These are phyloP conservation scores for Petunia hybrid DNA, from an alignment of 305 asterid genomes.

Conservation along the genomic window DNA sequence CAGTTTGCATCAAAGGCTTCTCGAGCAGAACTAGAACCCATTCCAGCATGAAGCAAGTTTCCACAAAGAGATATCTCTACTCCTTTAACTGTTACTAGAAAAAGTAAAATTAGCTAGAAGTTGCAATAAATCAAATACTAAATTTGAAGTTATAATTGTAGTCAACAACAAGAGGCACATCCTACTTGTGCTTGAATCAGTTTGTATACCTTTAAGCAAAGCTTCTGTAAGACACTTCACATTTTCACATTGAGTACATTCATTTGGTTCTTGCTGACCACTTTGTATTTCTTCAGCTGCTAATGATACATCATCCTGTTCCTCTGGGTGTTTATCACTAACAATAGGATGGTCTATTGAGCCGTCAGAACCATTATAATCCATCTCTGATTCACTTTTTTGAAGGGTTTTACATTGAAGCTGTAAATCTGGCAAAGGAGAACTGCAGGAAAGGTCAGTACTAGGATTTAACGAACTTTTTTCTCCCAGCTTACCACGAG, in stretches of 20 bases:
- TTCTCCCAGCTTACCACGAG: conserved; percentile 39
- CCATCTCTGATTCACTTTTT: conserved; percentile 18
- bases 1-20: conserved; percentile 63
- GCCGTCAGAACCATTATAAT: conserved; percentile 47
- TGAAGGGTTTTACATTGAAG: conserved; percentile 44
- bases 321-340: conserved; percentile 42
- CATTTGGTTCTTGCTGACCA: conserved; percentile 47
- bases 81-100: conserved; percentile 49
- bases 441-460: conserved; percentile 40
- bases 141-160: conserved; percentile 32
- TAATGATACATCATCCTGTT: conserved; percentile 46
- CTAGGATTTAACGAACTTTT: conserved; percentile 28
- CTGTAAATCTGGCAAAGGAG: conserved; percentile 42
- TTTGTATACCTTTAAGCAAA: conserved; percentile 40
- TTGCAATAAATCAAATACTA: conserved; percentile 29
- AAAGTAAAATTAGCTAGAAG: conserved; percentile 9
- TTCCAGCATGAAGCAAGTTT: conserved; percentile 69
- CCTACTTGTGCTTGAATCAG: conserved; percentile 52
- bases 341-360: conserved; percentile 41
- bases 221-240: conserved; percentile 46
- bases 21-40: conserved; percentile 73
- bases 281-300: conserved; percentile 33
- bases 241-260: conserved; percentile 42
- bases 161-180: conserved; percentile 22
- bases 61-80: conserved; percentile 79